These are phyloP conservation scores for Puccinia horiana DNA, from an alignment of 1,284 basidiomycete genomes.

Conservation along the genomic window DNA sequence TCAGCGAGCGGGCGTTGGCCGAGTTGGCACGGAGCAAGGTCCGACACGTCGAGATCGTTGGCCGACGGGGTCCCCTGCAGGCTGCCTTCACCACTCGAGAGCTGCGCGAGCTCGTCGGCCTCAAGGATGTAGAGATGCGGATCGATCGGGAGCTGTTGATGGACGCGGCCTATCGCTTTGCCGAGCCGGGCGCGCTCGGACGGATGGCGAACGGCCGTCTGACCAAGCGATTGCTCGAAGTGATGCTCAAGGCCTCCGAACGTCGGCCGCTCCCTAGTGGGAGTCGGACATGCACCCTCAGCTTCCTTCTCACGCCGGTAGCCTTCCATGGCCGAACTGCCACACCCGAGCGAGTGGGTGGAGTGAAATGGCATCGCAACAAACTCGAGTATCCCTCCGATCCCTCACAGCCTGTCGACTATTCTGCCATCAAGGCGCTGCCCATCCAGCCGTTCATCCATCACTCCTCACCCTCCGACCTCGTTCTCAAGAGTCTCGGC, in stretches of 20 bases:
- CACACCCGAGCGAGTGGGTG: background rate
- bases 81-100: conserved; percentile 94
- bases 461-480: conserved; percentile 67
- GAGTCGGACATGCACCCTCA: conserved; percentile 44
- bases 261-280: background rate
- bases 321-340: conserved; percentile 15
- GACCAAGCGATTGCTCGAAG: conserved; percentile 62
- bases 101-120: conserved; percentile 80
- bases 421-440: background rate
- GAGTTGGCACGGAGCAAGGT: conserved; percentile 69
- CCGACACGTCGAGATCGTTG: conserved; percentile 78
- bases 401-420: background rate
- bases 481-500: conserved; percentile 85
- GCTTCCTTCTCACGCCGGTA: conserved; percentile 39
- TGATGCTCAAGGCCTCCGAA: conserved; percentile 59
- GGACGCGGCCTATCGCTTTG: conserved; percentile 58
- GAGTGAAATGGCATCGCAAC: conserved; percentile 32
- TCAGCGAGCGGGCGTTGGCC: conserved; percentile 75
- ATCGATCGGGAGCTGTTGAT: conserved; percentile 57
- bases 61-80: conserved; percentile 81
- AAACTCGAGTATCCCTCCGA: background rate
- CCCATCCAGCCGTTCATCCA: conserved; percentile 55
- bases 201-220: conserved; percentile 58
- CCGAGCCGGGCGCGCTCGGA: conserved; percentile 51
- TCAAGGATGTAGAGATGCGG: conserved; percentile 71